A percentile compares a stretch with the other conserved stretches of the same genome.
These are phyloP conservation scores for Colletotrichum spinosum DNA, from an alignment of 2,329 filamentous ascomycete genomes.

Conservation along the genomic window DNA sequence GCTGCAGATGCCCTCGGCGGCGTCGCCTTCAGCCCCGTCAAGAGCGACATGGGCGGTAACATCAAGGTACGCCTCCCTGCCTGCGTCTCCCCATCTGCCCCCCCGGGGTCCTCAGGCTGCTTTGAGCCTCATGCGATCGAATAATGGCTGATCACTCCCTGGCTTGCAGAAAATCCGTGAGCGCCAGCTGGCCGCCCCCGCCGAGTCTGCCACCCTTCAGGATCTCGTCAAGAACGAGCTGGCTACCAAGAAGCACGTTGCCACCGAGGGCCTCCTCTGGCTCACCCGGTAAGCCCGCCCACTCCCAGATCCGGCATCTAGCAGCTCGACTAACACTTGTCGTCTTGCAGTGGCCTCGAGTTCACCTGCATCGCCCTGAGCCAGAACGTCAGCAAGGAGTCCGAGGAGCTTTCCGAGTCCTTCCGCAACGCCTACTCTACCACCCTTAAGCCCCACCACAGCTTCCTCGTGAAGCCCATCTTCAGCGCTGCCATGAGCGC, in stretches of 20 bases:
- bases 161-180: conserved; percentile 83
- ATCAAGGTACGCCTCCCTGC: conserved; percentile 75
- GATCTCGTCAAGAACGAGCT: conserved; percentile 87
- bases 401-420: conserved; percentile 83
- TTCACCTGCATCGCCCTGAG: conserved; percentile 90
- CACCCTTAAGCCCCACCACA: conserved; percentile 95
- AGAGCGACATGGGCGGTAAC: conserved; percentile 91
- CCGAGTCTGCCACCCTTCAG: conserved; percentile 86
- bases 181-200: conserved; percentile 81
- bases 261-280: conserved; percentile 93
- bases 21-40: conserved; percentile 89
- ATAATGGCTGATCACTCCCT: background rate
- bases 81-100: background rate
- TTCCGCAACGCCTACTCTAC: conserved; percentile 87
- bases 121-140: background rate
- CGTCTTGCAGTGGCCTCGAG: conserved; percentile 78
- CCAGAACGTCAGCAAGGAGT: conserved; percentile 76
- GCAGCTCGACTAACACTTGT: conserved; percentile 15
- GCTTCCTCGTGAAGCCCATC: conserved; percentile 88
- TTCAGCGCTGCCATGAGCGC: conserved; percentile 95
- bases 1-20: conserved; percentile 70
- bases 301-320: conserved; percentile 5
- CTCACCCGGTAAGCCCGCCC: conserved; percentile 76
- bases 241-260: conserved; percentile 87
- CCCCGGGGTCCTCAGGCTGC: background rate